Evolutionary conservation across 2,329 filamentous ascomycete species (phyloP).

Genomic region (Huntiella savannae): DNA sequence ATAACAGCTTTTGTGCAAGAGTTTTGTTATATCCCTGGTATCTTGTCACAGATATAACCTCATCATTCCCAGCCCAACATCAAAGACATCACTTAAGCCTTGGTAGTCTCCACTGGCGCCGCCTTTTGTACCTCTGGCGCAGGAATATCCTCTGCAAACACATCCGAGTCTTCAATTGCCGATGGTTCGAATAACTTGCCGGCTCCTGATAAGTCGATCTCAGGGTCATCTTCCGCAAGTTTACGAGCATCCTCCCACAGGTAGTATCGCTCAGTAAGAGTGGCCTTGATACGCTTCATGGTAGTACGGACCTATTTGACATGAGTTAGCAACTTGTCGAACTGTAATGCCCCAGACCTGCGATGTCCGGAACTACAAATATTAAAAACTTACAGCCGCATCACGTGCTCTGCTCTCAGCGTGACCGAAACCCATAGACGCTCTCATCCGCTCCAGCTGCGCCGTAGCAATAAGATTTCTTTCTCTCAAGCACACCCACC

Average conservation of each 20-base stretch:
- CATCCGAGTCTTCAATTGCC: constrained; percentile 18
- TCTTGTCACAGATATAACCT: not conserved
- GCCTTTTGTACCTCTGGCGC: too few relatives aligned
- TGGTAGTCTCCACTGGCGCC: too few relatives aligned
- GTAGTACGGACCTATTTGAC: constrained; percentile 50
- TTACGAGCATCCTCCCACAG: constrained; percentile 61
- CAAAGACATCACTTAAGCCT: too few relatives aligned
- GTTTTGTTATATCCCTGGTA: constrained; percentile 3
- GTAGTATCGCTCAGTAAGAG: constrained; percentile 74
- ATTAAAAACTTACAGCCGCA: constrained; percentile 35
- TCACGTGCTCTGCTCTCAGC: constrained; percentile 46
- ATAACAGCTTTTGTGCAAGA: not conserved
- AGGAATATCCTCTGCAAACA: constrained; percentile 19
- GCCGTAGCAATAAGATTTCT: constrained; percentile 76
- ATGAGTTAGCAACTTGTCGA: not conserved
- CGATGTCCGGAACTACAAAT: not conserved
- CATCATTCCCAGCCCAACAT: not conserved
- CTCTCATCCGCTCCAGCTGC: constrained; percentile 43
- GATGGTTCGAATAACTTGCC: constrained; percentile 31
- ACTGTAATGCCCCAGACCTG: not conserved
- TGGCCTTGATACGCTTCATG: constrained; percentile 65
- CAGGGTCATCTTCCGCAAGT: constrained; percentile 45
- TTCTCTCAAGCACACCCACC: constrained; percentile 90
- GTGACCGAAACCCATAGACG: constrained; percentile 56
- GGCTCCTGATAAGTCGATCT: constrained; percentile 39